These are phyloP conservation scores for Batkoa obscura DNA, from an alignment of 371 early-diverging fungal genomes.

Conservation along the genomic window DNA sequence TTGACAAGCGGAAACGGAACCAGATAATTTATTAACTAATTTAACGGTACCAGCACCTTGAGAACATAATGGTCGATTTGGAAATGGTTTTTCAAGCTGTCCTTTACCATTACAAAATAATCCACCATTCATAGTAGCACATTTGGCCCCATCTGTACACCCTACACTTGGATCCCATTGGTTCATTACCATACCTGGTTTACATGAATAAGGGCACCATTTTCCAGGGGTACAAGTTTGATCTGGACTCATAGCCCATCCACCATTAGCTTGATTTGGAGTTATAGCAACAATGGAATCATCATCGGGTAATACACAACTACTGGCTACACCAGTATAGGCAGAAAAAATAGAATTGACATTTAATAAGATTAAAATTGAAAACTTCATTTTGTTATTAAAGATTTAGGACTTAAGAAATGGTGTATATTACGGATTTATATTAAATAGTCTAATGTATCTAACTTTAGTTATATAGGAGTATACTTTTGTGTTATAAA, in stretches of 20 bases:
- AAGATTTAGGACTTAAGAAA: too few species aligned
- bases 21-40: neutral
- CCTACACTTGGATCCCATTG: slow-evolving; percentile 1
- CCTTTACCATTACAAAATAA: neutral
- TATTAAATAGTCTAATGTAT: too few species aligned
- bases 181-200: neutral
- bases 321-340: neutral
- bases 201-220: slow-evolving; percentile 7
- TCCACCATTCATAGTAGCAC: slow-evolving; percentile 5
- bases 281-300: slow-evolving; percentile 14
- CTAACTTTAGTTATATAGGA: too few species aligned
- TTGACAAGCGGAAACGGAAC: slow-evolving; percentile 1
- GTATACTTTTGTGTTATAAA: too few species aligned
- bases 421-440: too few species aligned
- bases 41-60: neutral
- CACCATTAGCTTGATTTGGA: slow-evolving; percentile 11
- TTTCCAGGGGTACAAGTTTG: neutral
- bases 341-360: neutral
- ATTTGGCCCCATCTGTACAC: neutral
- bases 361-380: too few species aligned
- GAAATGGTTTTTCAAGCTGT: neutral
- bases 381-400: too few species aligned
- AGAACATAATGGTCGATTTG: neutral
- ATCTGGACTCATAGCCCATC: slow-evolving; percentile 19
- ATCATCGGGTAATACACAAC: slow-evolving; percentile 6